Evolutionary conservation across 2,329 filamentous ascomycete species (phyloP).

Genomic region (Alternaria postmessia): DNA sequence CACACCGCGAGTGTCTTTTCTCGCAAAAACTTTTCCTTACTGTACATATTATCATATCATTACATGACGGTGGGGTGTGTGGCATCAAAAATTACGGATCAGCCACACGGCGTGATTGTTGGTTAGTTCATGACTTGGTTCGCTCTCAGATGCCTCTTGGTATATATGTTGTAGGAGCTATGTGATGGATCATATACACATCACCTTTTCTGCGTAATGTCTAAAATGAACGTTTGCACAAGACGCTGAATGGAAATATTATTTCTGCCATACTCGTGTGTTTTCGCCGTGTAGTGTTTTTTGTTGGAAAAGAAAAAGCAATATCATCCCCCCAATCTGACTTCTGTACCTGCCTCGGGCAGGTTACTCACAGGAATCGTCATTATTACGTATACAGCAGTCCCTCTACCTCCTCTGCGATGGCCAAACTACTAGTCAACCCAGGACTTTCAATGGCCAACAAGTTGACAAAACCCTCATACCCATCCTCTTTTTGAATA

Average conservation of each 20-base stretch:
- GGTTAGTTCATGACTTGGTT: constrained; percentile 24
- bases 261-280: background rate
- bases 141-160: constrained; percentile 11
- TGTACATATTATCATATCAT: constrained; percentile 25
- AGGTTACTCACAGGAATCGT: background rate
- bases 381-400: constrained; percentile 57
- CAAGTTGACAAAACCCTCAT: constrained; percentile 84
- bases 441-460: constrained; percentile 94
- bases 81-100: constrained; percentile 3
- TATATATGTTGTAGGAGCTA: constrained; percentile 7
- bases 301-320: background rate
- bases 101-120: constrained; percentile 11
- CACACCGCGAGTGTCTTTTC: constrained; percentile 4
- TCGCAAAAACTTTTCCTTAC: constrained; percentile 10
- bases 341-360: background rate
- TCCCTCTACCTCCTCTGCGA: constrained; percentile 76
- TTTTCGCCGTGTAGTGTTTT: background rate
- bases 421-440: constrained; percentile 84
- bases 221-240: constrained; percentile 1
- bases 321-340: background rate
- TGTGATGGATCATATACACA: constrained; percentile 10
- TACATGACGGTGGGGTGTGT: constrained; percentile 10
- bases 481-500: constrained; percentile 78
- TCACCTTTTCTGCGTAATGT: constrained; percentile 17
- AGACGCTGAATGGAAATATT: constrained; percentile 8